Evolutionary conservation across 495 filamentous ascomycete species (phyloP), one percentile per base, ranked within the genome.

Genomic region (Neurospora sp.): DNA sequence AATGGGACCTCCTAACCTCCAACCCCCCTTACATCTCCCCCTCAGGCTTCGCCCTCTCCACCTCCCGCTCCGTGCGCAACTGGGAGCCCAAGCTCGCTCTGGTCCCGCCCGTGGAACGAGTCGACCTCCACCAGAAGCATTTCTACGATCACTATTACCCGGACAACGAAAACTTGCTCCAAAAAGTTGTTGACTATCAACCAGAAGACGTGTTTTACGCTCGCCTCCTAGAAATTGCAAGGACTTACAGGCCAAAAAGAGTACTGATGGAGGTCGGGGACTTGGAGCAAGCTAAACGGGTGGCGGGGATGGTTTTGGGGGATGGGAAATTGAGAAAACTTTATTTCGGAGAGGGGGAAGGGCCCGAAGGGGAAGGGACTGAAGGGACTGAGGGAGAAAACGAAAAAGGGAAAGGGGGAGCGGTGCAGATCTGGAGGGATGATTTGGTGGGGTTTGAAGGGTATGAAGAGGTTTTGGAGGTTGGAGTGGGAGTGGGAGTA

Each of bases 1-100:
- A 49, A 35, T 89, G 87, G 73, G 92, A 97, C 75, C 78, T 99
- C n/a, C 79, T 99, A 0, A 88, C 94, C 40, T 89, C 91, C 5
- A 99, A 99, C 81, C 96, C 96, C 12, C 96, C 96, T 0, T 98
- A 99, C 80, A 91, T 99, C 69, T 95, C 94, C 12, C 78, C 80
- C 0, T 20, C 71, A 0, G 83, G 85, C 2, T 96, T 92, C 76
- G 88, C 84, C 0, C 70, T 37, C 46, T 71, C 78, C 49, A 94
- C 92, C 0, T 83, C 86, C 0, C 88, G 91, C 66, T 92, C 90
- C 37, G 96, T 98, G 37, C 86, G 95, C 5, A 88, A 87, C 23
- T 92, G 87, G 79, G 96, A 99, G 82, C 96, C 96, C 0, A 86
- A 83, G 72, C 76, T 90, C 7, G 96, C 96, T 6, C 82, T 98